A percentile compares a stretch with the other conserved stretches of the same genome.
These are phyloP conservation scores for Aegilops longissima DNA, from an alignment of 176 grass and related monocot genomes.

Conservation along the genomic window DNA sequence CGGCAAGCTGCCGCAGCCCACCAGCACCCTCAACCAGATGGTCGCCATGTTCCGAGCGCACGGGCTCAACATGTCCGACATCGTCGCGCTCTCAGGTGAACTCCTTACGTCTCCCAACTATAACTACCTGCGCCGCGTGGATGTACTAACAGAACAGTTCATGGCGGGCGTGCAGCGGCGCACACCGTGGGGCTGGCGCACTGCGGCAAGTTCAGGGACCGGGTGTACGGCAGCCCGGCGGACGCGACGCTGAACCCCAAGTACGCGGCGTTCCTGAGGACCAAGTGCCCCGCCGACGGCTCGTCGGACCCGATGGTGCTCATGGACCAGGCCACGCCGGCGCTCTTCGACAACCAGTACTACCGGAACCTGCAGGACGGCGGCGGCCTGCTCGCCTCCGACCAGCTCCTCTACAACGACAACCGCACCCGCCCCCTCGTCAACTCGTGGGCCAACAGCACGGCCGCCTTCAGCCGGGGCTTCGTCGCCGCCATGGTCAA, in stretches of 20 bases:
- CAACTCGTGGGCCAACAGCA: slow-evolving; percentile 44
- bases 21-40: slow-evolving; percentile 43
- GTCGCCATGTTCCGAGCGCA: slow-evolving; percentile 43
- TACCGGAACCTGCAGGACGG: slow-evolving; percentile 72
- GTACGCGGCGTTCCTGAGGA: slow-evolving; percentile 55
- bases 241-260: slow-evolving; percentile 53
- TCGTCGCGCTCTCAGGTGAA: slow-evolving; percentile 75
- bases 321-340: slow-evolving; percentile 67
- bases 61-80: slow-evolving; percentile 49
- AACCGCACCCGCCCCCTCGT: slow-evolving; percentile 50
- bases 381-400: slow-evolving; percentile 59
- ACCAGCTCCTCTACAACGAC: slow-evolving; percentile 73
- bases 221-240: slow-evolving; percentile 45
- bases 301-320: slow-evolving; percentile 40
- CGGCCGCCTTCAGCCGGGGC: slow-evolving; percentile 48
- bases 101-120: not conserved
- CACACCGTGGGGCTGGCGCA: slow-evolving; percentile 76
- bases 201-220: slow-evolving; percentile 55
- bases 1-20: slow-evolving; percentile 46
- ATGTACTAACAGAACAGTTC: not conserved
- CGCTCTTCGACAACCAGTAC: slow-evolving; percentile 83
- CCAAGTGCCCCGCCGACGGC: slow-evolving; percentile 40
- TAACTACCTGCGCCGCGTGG: not conserved
- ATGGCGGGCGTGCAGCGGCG: slow-evolving; percentile 24
- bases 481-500: slow-evolving; percentile 53